phyloP scores from a whole-genome alignment of 2,329 filamentous ascomycete genomes.

The Trichoderma asperellum region DNA sequence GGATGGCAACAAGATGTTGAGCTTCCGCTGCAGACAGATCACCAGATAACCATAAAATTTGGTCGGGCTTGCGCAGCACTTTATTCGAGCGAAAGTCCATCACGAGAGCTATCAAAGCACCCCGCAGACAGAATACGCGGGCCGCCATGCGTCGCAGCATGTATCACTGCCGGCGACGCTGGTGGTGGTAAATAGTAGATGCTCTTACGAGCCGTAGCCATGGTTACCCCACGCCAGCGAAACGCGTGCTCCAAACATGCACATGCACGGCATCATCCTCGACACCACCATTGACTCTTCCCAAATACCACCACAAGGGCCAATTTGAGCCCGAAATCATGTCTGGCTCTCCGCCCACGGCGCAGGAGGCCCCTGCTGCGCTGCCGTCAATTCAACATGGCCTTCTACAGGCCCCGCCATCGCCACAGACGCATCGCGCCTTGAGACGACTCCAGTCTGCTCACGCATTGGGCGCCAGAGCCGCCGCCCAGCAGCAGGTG shows the following conservation, averaged over 20 bases:
- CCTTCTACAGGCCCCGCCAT: conserved; percentile 49
- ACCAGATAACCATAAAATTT: background rate
- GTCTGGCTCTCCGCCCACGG: conserved; percentile 1
- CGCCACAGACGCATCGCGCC: conserved; percentile 67
- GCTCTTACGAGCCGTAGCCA: background rate
- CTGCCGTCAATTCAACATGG: conserved; percentile 9
- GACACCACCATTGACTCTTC: background rate
- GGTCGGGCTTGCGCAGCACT: background rate
- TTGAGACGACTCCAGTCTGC: conserved; percentile 77
- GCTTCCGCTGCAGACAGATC: background rate
- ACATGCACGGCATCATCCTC: background rate
- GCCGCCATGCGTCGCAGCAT: background rate
- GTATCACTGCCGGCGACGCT: background rate
- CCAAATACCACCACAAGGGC: background rate
- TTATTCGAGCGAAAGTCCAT: background rate
- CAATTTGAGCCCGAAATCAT: background rate
- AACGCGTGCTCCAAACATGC: background rate
- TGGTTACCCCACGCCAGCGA: background rate
- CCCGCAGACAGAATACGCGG: background rate
- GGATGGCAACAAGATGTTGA: background rate
- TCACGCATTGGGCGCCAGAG: conserved; percentile 65
- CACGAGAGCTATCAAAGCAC: background rate
- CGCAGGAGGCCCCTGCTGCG: conserved; percentile 13
- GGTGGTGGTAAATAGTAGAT: background rate
- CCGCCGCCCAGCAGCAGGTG: conserved; percentile 49